phyloP scores from a whole-genome alignment of 352 stramenopile species.

The Aphanomyces cochlioides region DNA sequence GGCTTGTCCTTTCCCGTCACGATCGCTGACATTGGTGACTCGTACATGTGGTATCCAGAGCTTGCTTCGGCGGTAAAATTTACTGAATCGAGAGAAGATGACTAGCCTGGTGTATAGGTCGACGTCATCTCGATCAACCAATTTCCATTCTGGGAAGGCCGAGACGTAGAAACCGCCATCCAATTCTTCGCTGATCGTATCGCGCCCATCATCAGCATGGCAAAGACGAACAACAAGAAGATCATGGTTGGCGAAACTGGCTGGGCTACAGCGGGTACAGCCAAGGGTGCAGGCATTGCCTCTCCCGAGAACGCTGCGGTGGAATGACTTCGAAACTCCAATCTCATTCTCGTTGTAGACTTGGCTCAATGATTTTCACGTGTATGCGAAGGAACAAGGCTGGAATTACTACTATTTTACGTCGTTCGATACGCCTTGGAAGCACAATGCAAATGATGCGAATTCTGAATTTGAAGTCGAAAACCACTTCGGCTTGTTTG shows the following conservation, averaged over 20 bases:
- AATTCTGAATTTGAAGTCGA: slow-evolving; percentile 49
- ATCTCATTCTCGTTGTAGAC: slow-evolving; percentile 29
- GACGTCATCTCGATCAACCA: slow-evolving; percentile 59
- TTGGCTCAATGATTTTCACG: slow-evolving; percentile 65
- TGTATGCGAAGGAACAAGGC: slow-evolving; percentile 44
- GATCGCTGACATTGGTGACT: slow-evolving; percentile 59
- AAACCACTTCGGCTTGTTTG: slow-evolving; percentile 68
- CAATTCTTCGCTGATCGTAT: slow-evolving; percentile 49
- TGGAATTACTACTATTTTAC: slow-evolving; percentile 69
- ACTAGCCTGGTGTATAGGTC: slow-evolving; percentile 21
- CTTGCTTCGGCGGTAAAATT: slow-evolving; percentile 43
- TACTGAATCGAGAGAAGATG: background rate
- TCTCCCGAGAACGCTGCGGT: slow-evolving; percentile 39
- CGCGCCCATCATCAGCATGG: slow-evolving; percentile 36
- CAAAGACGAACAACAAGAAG: slow-evolving; percentile 46
- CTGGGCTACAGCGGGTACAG: slow-evolving; percentile 46
- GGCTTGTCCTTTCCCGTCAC: slow-evolving; percentile 43
- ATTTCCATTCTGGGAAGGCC: slow-evolving; percentile 71
- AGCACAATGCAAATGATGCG: slow-evolving; percentile 39
- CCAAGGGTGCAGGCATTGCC: slow-evolving; percentile 38
- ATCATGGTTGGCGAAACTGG: slow-evolving; percentile 61
- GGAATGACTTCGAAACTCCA: slow-evolving; percentile 3
- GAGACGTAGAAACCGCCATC: slow-evolving; percentile 38
- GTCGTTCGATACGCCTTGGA: slow-evolving; percentile 61
- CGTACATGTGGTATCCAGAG: slow-evolving; percentile 46